Evolutionary conservation across 768 basidiomycete genomes (phyloP).

Genomic region (Crucibulum laeve): DNA sequence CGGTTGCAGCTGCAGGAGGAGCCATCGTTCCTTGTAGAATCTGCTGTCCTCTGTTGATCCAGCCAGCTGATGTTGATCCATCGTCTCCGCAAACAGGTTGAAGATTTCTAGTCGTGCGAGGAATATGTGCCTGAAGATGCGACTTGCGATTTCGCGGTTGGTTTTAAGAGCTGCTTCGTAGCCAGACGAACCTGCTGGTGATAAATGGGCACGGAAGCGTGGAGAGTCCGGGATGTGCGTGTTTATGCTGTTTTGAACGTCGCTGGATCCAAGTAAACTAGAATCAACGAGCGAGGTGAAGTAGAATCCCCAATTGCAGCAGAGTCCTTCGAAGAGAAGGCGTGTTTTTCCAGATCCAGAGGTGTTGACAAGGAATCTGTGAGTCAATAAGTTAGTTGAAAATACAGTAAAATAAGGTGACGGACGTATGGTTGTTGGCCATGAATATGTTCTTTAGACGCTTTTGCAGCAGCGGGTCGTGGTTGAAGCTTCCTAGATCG

Average conservation of each 20-base stretch:
- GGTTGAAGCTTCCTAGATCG: conserved; percentile 33
- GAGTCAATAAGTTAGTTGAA: not conserved
- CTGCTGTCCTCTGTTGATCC: conserved; percentile 4
- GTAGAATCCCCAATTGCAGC: conserved; percentile 42
- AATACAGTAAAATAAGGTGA: conserved; percentile 1
- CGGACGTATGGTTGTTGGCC: conserved; percentile 39
- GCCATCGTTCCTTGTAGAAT: conserved; percentile 29
- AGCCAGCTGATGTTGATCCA: too few relatives aligned
- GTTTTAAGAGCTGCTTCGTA: conserved; percentile 25
- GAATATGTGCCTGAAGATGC: conserved; percentile 32
- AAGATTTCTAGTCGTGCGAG: conserved; percentile 38
- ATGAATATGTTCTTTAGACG: conserved; percentile 38
- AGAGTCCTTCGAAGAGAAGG: conserved; percentile 39
- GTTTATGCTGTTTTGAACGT: conserved; percentile 36
- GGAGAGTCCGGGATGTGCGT: conserved; percentile 29
- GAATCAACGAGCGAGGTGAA: conserved; percentile 41
- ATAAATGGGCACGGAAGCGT: conserved; percentile 25
- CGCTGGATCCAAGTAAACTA: conserved; percentile 37
- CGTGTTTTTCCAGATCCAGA: conserved; percentile 45
- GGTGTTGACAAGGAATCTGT: conserved; percentile 41
- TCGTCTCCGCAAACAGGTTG: conserved; percentile 28
- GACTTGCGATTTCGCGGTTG: conserved; percentile 33
- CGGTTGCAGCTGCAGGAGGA: conserved; percentile 37
- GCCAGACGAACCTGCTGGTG: conserved; percentile 21
- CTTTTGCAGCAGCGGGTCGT: conserved; percentile 21